phyloP scores from a whole-genome alignment of 192 early-diverging fungal genomes.

The Geosiphon pyriformis region DNA sequence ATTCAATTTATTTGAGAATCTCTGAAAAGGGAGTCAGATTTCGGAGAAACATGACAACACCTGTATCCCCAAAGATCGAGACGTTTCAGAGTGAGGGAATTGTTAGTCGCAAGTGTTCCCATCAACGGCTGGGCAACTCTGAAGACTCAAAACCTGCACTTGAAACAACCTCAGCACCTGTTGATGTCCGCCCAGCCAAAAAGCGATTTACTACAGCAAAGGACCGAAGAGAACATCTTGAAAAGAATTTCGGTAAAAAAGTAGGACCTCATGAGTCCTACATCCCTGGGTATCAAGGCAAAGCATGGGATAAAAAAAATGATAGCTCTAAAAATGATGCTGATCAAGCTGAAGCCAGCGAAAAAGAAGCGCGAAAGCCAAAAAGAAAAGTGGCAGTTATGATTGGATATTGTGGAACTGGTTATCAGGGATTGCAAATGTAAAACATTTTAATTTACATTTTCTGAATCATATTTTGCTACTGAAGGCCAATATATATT shows the following conservation, averaged over 20 bases:
- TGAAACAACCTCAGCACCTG: too few species aligned
- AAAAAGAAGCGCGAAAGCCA: slow-evolving; percentile 54
- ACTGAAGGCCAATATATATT: too few species aligned
- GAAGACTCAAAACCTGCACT: too few species aligned
- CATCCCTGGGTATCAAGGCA: not conserved
- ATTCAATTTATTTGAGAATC: too few species aligned
- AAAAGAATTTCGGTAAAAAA: slow-evolving; percentile 4
- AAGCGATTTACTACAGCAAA: slow-evolving; percentile 17
- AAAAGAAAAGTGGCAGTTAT: slow-evolving; percentile 88
- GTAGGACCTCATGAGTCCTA: not conserved
- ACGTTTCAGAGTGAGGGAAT: too few species aligned
- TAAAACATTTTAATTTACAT: slow-evolving; percentile 28
- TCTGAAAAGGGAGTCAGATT: too few species aligned
- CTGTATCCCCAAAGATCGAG: too few species aligned
- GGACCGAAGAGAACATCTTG: slow-evolving; percentile 12
- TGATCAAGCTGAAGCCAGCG: not conserved
- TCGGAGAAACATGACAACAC: too few species aligned
- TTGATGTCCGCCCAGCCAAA: not conserved
- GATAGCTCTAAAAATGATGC: not conserved
- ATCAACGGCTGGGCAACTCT: too few species aligned
- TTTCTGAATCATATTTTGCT: slow-evolving; percentile 4
- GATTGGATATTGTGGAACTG: slow-evolving; percentile 91
- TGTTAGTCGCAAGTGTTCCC: too few species aligned
- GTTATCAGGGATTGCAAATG: slow-evolving; percentile 97
- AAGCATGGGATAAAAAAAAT: not conserved